Percentiles rank a stretch among this genome's conserved stretches.
Evolutionary conservation across 768 basidiomycete species (phyloP).

Genomic region (Rhodotorula diobovata): DNA sequence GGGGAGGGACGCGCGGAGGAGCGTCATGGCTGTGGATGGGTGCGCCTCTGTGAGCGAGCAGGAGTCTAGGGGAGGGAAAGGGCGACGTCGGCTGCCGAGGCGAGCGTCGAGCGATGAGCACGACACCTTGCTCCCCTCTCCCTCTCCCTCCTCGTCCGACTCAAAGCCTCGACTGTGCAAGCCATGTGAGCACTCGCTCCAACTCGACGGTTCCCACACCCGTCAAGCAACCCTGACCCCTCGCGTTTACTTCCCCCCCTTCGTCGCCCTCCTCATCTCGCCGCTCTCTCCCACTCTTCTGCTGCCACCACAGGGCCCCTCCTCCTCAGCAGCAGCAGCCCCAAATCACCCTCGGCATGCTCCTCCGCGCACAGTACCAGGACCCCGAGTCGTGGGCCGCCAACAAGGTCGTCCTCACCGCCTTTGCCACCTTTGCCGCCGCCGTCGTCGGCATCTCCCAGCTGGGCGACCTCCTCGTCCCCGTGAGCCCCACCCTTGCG

Average conservation of each 20-base stretch:
- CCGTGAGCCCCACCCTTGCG: not conserved
- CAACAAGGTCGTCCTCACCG: conserved; percentile 29
- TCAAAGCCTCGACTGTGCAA: no score
- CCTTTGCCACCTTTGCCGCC: conserved; percentile 20
- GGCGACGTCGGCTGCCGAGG: no score
- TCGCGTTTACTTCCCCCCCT: not conserved
- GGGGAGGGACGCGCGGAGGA: conserved; percentile 2
- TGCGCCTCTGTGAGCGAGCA: not conserved
- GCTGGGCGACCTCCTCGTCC: conserved; percentile 33
- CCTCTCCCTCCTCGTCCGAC: no score
- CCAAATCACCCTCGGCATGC: conserved; percentile 11
- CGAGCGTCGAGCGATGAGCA: no score
- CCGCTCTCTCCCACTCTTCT: not conserved
- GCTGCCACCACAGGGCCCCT: not conserved
- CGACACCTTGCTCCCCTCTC: no score
- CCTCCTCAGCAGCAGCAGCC: conserved; percentile 8
- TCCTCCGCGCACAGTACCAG: conserved; percentile 15
- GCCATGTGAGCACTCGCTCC: no score
- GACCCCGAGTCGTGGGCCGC: conserved; percentile 30
- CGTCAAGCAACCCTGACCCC: not conserved
- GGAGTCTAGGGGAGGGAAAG: no score
- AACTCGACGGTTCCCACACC: no score
- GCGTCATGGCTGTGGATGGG: not conserved
- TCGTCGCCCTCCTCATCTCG: no score
- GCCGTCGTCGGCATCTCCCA: conserved; percentile 26